Evolutionary conservation across 768 basidiomycete genomes (phyloP).

Genomic region (Galerina sulciceps): DNA sequence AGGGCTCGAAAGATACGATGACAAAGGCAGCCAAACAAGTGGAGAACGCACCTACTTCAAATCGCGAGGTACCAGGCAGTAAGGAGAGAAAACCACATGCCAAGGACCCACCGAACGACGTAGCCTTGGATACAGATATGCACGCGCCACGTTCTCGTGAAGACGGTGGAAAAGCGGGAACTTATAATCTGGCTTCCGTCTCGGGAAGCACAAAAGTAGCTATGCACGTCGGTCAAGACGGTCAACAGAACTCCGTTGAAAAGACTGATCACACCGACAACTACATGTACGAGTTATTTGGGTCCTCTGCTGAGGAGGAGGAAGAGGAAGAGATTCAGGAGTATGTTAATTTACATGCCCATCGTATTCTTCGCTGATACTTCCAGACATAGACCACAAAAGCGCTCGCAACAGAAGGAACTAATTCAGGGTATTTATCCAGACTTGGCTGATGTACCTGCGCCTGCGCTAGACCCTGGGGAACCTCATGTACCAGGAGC

Average conservation of each 20-base stretch:
- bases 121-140: no score
- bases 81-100: not conserved
- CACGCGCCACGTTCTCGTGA: no score
- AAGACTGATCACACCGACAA: not conserved
- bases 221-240: not conserved
- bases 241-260: not conserved
- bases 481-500: not conserved
- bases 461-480: not conserved
- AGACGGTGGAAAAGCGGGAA: no score
- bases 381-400: no score
- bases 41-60: conserved; percentile 6
- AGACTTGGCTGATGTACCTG: not conserved
- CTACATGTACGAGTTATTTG: conserved; percentile 15
- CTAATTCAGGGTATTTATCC: not conserved
- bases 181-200: no score
- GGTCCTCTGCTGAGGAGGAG: conserved; percentile 16
- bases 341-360: not conserved
- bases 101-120: not conserved
- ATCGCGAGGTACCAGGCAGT: not conserved
- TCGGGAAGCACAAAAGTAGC: not conserved
- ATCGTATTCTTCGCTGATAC: not conserved
- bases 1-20: conserved; percentile 1
- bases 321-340: conserved; percentile 4
- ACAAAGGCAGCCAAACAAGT: conserved; percentile 7
- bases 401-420: no score